A percentile compares a stretch with the other conserved stretches of the same genome.
These are phyloP conservation scores for Iris macrosiphon DNA, from an alignment of 106 monocot species.

Conservation along the genomic window DNA sequence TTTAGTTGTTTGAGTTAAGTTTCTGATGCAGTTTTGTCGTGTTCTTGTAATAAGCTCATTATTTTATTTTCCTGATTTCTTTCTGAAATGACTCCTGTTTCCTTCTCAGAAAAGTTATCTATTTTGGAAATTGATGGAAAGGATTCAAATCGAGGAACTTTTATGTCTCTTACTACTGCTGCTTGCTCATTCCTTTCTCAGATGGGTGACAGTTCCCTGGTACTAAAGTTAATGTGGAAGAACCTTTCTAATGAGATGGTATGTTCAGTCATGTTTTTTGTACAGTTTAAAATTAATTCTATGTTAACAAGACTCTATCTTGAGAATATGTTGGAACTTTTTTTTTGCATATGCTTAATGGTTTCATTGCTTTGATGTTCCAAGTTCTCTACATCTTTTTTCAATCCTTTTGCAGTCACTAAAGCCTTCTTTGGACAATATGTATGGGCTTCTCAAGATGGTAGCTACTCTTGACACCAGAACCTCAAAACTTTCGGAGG, in stretches of 20 bases:
- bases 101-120: slow-evolving; percentile 23
- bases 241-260: slow-evolving; percentile 45
- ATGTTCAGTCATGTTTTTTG: neutral
- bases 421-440: slow-evolving; percentile 47
- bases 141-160: slow-evolving; percentile 27
- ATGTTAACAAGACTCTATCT: neutral
- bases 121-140: slow-evolving; percentile 12
- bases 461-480: slow-evolving; percentile 42
- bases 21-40: neutral
- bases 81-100: slow-evolving; percentile 1
- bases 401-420: slow-evolving; percentile 29
- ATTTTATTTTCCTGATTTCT: neutral
- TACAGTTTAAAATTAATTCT: neutral
- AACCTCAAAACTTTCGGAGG: slow-evolving; percentile 26
- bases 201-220: slow-evolving; percentile 61
- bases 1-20: neutral
- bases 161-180: slow-evolving; percentile 22
- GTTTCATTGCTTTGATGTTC: neutral
- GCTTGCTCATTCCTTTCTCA: slow-evolving; percentile 45
- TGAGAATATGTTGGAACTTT: neutral
- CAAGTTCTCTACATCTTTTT: neutral
- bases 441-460: slow-evolving; percentile 46
- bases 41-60: neutral
- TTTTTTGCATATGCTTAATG: neutral
- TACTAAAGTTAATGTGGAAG: slow-evolving; percentile 42